A percentile compares a stretch with the other conserved stretches of the same genome.
Evolutionary conservation across 2,329 filamentous ascomycete species (phyloP).

Genomic region (Ophiocordyceps australis): DNA sequence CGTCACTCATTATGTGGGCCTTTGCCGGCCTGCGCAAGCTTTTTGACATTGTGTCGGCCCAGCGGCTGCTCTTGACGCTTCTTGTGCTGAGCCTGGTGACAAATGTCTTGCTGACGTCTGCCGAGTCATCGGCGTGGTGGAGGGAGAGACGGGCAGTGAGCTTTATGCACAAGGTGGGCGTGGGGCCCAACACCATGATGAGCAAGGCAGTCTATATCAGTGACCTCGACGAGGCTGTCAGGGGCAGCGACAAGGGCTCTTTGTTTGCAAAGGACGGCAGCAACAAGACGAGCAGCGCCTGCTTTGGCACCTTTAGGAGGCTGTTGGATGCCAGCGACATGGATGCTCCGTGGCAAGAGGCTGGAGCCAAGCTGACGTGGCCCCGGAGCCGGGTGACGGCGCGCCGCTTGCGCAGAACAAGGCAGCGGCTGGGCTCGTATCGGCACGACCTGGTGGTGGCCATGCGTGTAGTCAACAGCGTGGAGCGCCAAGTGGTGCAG

Average conservation of each 20-base stretch:
- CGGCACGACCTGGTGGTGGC: slow-evolving; percentile 83
- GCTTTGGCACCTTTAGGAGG: slow-evolving; percentile 43
- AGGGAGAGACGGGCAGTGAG: slow-evolving; percentile 59
- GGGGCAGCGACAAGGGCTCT: too few species aligned
- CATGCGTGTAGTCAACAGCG: slow-evolving; percentile 72
- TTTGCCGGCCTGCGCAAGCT: slow-evolving; percentile 47
- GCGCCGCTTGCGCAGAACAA: slow-evolving; percentile 55
- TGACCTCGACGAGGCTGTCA: slow-evolving; percentile 58
- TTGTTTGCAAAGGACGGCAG: slow-evolving; percentile 19
- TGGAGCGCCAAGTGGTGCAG: slow-evolving; percentile 71
- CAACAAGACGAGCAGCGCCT: slow-evolving; percentile 28
- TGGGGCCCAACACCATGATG: slow-evolving; percentile 65
- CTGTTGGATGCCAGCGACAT: slow-evolving; percentile 39
- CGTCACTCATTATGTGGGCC: slow-evolving; percentile 60
- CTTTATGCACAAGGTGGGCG: slow-evolving; percentile 69
- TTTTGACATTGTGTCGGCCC: slow-evolving; percentile 51
- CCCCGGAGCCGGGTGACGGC: slow-evolving; percentile 34
- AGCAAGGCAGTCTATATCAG: slow-evolving; percentile 68
- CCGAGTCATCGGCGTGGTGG: slow-evolving; percentile 66
- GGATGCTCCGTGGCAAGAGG: slow-evolving; percentile 35
- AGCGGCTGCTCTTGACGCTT: slow-evolving; percentile 54
- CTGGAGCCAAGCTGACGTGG: slow-evolving; percentile 26
- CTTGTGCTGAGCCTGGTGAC: slow-evolving; percentile 50
- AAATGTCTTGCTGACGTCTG: slow-evolving; percentile 60
- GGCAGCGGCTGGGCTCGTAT: slow-evolving; percentile 67